Evolutionary conservation across 2,329 filamentous ascomycete genomes (phyloP).

Genomic region (Aphanoascus verrucosus): DNA sequence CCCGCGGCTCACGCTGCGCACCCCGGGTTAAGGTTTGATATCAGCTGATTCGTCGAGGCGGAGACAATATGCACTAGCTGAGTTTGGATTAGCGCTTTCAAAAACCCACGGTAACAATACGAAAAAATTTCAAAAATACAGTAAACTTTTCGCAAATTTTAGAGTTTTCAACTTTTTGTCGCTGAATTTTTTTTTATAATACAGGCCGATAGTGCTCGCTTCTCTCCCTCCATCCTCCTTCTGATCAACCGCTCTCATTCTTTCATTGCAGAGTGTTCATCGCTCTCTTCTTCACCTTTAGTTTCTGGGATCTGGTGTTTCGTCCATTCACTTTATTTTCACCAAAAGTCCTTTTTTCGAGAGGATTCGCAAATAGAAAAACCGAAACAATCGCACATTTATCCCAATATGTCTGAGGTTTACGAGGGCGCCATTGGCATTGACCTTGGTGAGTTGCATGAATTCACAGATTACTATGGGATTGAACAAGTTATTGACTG

Average conservation of each 20-base stretch:
- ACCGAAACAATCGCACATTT: neutral
- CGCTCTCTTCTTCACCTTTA: slow-evolving; percentile 4
- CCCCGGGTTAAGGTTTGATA: neutral
- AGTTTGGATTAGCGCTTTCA: slow-evolving; percentile 1
- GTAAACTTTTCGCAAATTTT: slow-evolving; percentile 7
- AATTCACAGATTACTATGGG: neutral
- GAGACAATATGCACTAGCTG: neutral
- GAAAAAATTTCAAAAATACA: slow-evolving; percentile 8
- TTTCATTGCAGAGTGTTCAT: slow-evolving; percentile 8
- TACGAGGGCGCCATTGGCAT: slow-evolving; percentile 99
- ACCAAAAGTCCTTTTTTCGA: slow-evolving; percentile 13
- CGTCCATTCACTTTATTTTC: slow-evolving; percentile 3
- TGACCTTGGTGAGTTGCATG: slow-evolving; percentile 69
- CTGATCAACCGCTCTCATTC: slow-evolving; percentile 5
- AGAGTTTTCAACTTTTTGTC: slow-evolving; percentile 8
- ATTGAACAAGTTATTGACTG: slow-evolving; percentile 17
- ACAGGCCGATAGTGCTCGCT: slow-evolving; percentile 3
- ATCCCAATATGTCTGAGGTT: slow-evolving; percentile 76
- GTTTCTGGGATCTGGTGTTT: slow-evolving; percentile 1
- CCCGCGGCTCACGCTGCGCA: neutral
- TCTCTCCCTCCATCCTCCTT: slow-evolving; percentile 3
- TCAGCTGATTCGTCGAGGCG: neutral
- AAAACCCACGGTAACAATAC: slow-evolving; percentile 6
- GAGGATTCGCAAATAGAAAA: slow-evolving; percentile 22
- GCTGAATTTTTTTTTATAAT: slow-evolving; percentile 7